phyloP scores from a whole-genome alignment of 2,329 filamentous ascomycete genomes.

The Xylaria sp. region DNA sequence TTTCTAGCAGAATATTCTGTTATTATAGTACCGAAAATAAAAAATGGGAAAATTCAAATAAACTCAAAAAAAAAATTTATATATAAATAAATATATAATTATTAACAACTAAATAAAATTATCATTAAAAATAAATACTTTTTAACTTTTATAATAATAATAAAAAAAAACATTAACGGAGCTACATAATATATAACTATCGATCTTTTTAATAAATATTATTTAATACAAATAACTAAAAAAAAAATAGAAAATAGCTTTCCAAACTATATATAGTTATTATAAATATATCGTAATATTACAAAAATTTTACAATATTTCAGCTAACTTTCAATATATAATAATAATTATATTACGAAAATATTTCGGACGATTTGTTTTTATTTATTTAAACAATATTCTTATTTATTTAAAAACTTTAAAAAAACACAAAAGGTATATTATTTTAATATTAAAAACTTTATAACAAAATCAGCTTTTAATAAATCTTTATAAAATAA shows the following conservation, averaged over 20 bases:
- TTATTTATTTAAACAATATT: constrained; percentile 27
- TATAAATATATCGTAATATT: constrained; percentile 36
- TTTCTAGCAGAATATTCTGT: too few relatives aligned
- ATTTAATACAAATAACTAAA: constrained; percentile 1
- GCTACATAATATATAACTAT: constrained; percentile 2
- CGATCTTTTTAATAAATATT: constrained; percentile 17
- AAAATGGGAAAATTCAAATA: too few relatives aligned
- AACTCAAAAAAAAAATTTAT: too few relatives aligned
- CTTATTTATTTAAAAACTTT: constrained; percentile 31
- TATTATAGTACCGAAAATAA: too few relatives aligned
- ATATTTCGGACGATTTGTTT: constrained; percentile 18
- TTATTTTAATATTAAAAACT: constrained; percentile 24
- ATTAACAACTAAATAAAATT: too few relatives aligned
- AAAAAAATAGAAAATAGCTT: constrained; percentile 33
- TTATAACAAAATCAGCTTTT: constrained; percentile 3
- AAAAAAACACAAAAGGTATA: constrained; percentile 30
- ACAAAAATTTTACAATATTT: constrained; percentile 3
- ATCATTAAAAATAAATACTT: too few relatives aligned
- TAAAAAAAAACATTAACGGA: background rate
- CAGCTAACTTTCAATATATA: too few relatives aligned
- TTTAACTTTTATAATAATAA: too few relatives aligned
- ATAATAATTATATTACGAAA: too few relatives aligned
- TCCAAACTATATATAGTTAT: constrained; percentile 28
- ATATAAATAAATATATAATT: too few relatives aligned
- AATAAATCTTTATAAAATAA: constrained; percentile 33